These are phyloP conservation scores for Xylaria hypoxylon DNA, from an alignment of 2,329 filamentous ascomycete species.

Conservation along the genomic window DNA sequence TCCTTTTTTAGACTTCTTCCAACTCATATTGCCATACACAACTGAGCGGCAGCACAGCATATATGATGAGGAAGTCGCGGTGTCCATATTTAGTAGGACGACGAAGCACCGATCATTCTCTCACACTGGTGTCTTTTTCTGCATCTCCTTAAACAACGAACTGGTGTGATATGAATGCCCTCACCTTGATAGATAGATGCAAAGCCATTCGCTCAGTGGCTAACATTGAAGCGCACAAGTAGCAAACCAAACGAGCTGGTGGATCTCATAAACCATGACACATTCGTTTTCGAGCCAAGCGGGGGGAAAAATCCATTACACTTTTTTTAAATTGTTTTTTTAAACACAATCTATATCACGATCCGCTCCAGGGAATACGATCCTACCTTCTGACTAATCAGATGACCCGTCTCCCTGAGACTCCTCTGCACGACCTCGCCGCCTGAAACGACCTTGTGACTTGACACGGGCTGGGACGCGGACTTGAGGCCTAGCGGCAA, in stretches of 20 bases:
- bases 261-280: neutral
- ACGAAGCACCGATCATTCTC: neutral
- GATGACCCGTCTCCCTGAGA: conserved; percentile 77
- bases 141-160: neutral
- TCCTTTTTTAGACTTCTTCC: neutral
- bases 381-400: conserved; percentile 82
- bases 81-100: neutral
- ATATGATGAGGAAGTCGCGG: neutral
- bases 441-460: conserved; percentile 71
- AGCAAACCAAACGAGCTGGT: neutral
- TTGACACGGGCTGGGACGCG: conserved; percentile 59
- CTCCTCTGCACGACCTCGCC: conserved; percentile 78
- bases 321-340: neutral
- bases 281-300: neutral
- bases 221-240: neutral
- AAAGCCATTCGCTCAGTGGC: neutral
- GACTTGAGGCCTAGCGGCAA: conserved; percentile 81
- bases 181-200: neutral
- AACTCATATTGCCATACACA: neutral
- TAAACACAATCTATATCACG: conserved; percentile 61
- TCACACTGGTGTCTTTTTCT: neutral
- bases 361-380: conserved; percentile 87
- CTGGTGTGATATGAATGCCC: neutral
- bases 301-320: neutral
- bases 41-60: too few species aligned